Percentiles rank a stretch among this genome's conserved stretches.
Conservation (phyloP, 768 basidiomycete genomes). For the Boletus reticuloceps region DNA sequence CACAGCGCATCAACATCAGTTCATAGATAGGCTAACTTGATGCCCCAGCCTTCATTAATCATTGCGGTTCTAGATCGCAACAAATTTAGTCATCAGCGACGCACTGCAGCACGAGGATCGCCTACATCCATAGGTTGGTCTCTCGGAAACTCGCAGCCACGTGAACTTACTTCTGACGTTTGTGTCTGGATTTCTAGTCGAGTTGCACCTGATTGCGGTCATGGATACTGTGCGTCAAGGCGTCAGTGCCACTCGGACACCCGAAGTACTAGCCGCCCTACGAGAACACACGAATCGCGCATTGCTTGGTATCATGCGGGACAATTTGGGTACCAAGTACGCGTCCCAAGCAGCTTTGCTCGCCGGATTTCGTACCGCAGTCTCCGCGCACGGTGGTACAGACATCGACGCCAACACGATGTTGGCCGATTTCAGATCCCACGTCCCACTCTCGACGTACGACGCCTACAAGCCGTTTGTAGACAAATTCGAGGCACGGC, state of each 20-base stretch:
- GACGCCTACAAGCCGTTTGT: slow-evolving; percentile 15
- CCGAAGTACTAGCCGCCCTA: not conserved
- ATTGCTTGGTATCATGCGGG: slow-evolving; percentile 4
- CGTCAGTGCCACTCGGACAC: too few species aligned
- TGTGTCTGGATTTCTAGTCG: too few species aligned
- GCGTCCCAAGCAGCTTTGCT: slow-evolving; percentile 2
- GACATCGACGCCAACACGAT: slow-evolving; percentile 3
- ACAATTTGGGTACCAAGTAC: slow-evolving; percentile 11
- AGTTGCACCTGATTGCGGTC: too few species aligned
- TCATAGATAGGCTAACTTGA: too few species aligned
- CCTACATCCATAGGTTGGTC: not conserved
- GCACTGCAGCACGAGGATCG: too few species aligned
- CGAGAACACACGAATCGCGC: not conserved
- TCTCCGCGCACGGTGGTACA: not conserved
- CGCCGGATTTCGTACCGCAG: slow-evolving; percentile 3
- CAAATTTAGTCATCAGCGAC: not conserved
- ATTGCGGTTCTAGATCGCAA: not conserved
- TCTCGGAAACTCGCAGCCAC: not conserved
- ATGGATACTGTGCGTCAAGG: too few species aligned
- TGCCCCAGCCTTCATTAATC: too few species aligned
- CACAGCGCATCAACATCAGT: too few species aligned
- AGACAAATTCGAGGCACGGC: slow-evolving; percentile 7
- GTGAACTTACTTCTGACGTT: not conserved
- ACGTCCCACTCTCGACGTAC: slow-evolving; percentile 8
- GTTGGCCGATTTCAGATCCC: slow-evolving; percentile 5